Conservation (phyloP, 1,284 basidiomycete genomes). For the Exsudoporus floridanus region DNA sequence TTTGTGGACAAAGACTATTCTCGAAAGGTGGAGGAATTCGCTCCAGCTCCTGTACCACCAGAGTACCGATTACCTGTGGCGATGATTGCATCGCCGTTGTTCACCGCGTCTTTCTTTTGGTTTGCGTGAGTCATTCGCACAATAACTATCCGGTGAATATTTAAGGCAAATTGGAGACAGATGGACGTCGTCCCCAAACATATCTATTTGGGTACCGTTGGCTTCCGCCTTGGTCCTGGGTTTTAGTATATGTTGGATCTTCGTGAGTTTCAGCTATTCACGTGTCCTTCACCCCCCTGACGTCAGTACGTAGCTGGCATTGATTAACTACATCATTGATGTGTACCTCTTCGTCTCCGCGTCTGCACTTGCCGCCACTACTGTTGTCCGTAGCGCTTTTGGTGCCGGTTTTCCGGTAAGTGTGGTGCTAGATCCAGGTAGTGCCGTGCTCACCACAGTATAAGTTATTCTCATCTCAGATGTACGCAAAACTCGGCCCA, state of each 20-base stretch:
- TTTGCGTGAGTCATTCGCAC: constrained; percentile 48
- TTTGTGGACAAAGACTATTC: constrained; percentile 58
- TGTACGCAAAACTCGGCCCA: constrained; percentile 51
- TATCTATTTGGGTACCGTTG: constrained; percentile 61
- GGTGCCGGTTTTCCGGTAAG: constrained; percentile 61
- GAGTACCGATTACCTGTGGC: constrained; percentile 62
- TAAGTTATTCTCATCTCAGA: constrained; percentile 51
- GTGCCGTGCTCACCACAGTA: constrained; percentile 11
- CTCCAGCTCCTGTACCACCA: constrained; percentile 59
- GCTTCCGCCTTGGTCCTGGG: constrained; percentile 52
- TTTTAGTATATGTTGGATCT: constrained; percentile 56
- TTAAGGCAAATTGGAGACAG: constrained; percentile 22
- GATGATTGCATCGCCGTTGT: constrained; percentile 54
- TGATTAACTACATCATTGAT: constrained; percentile 62
- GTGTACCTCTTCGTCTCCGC: constrained; percentile 57
- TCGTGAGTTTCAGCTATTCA: constrained; percentile 41
- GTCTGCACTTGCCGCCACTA: constrained; percentile 56
- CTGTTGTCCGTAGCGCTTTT: constrained; percentile 53
- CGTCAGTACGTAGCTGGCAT: constrained; percentile 39
- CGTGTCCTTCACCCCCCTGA: constrained; percentile 1
- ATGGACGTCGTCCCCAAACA: constrained; percentile 54
- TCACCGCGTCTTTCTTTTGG: constrained; percentile 65
- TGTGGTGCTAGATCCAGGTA: neutral
- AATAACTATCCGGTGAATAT: neutral
- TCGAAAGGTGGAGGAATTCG: constrained; percentile 43